Evolutionary conservation across 192 early-diverging fungal species (phyloP).

Genomic region (Podila epigama): DNA sequence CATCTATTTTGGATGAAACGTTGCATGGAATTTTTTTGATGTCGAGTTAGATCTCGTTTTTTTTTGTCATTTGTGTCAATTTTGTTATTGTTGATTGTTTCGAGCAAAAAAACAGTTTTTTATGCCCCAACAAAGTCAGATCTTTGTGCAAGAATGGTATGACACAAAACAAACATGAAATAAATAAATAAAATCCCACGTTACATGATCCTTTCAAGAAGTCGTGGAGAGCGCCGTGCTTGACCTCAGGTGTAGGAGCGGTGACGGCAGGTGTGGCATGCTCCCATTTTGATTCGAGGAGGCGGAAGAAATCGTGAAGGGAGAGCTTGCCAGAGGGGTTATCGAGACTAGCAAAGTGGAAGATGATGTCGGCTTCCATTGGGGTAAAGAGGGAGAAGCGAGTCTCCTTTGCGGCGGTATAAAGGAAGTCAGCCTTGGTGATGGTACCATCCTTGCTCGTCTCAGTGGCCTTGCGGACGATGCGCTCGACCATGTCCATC

Average conservation of each 20-base stretch:
- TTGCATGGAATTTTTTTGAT: too few relatives aligned
- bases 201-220: slow-evolving; percentile 48
- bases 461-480: slow-evolving; percentile 61
- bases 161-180: neutral
- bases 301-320: slow-evolving; percentile 57
- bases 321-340: slow-evolving; percentile 55
- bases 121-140: neutral
- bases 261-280: slow-evolving; percentile 21
- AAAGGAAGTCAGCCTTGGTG: slow-evolving; percentile 70
- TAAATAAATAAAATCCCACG: too few relatives aligned
- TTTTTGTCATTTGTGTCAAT: too few relatives aligned
- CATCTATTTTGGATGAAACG: too few relatives aligned
- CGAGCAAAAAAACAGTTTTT: too few relatives aligned
- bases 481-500: slow-evolving; percentile 73
- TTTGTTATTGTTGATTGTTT: too few relatives aligned
- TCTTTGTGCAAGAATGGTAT: too few relatives aligned
- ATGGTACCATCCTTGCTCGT: slow-evolving; percentile 58
- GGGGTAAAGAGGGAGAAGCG: slow-evolving; percentile 71
- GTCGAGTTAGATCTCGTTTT: too few relatives aligned
- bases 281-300: slow-evolving; percentile 64
- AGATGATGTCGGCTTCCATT: slow-evolving; percentile 78
- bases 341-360: slow-evolving; percentile 68
- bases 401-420: slow-evolving; percentile 59
- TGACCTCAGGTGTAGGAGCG: slow-evolving; percentile 12
- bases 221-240: slow-evolving; percentile 34